Evolutionary conservation across 164 flowering plant species (phyloP), one percentile per base, ranked within the genome.

Genomic region (Nymphaea thermarum): DNA sequence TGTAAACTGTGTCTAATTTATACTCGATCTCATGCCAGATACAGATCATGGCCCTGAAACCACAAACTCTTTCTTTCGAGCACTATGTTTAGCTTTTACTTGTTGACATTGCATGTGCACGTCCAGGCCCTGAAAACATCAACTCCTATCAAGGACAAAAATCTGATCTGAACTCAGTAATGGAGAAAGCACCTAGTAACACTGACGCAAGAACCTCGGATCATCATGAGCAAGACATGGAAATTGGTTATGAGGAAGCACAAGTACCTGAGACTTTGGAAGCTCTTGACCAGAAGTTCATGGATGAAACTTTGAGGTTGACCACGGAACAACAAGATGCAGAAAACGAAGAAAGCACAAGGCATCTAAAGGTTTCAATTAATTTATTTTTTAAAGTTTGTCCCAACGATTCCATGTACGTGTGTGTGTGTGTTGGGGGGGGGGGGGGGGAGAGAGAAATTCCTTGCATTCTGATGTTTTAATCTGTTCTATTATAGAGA

Each of bases 311-410:
- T 43, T 67, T 68, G 73, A 84, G 78, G 67, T 66, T 89, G 68
- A 70, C 77, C 63, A 87, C 82, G 75, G 92, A 89, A 67, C 89
- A 83, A 45, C 81, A 63, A 69, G 87, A 87, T 63, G 84, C 82
- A 47, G 95, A 89, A 74, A 88, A 87, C 77, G 84, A 80, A 42
- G 95, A 89, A 78, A 87, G 79, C 77, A 78, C 80, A 18, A 74
- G 92, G 80, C 92, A 89, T 64, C 82, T 82, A 62, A 90, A 87
- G 91, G 95, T 89, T 67, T 42, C 18, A 6, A 17, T 6, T 66
- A 61, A 53, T 55, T 67, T 51, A 47, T 55, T 47, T 45, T 36
- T 67, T 25, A 44, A n/a, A 17, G 36, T 25, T n/a, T n/a, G n/a
- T 51, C 16, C 17, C 10, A 25, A 25, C 36, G 36, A 25, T 25